phyloP scores from a whole-genome alignment of 768 basidiomycete species.

The Chalciporus piperatus region DNA sequence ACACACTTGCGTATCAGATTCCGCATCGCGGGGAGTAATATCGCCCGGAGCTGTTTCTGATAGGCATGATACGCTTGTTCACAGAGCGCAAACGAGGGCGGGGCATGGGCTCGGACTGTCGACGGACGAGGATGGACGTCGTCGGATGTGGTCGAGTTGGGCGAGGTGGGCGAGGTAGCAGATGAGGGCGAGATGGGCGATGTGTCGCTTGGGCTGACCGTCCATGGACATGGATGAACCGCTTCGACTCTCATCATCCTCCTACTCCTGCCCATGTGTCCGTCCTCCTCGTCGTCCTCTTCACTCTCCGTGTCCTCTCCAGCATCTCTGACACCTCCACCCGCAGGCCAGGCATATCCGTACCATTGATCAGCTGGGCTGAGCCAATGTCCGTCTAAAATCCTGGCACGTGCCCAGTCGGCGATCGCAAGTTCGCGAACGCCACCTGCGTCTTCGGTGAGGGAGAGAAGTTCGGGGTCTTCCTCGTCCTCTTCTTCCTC shows the following conservation, averaged over 20 bases:
- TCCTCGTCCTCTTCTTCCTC: constrained; percentile 42
- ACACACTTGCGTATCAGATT: constrained; percentile 67
- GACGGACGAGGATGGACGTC: constrained; percentile 47
- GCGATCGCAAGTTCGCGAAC: constrained; percentile 56
- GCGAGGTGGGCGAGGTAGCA: constrained; percentile 11
- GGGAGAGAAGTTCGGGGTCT: constrained; percentile 40
- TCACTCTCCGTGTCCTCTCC: constrained; percentile 29
- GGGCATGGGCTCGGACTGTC: constrained; percentile 49
- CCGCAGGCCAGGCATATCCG: constrained; percentile 39
- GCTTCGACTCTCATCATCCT: constrained; percentile 24
- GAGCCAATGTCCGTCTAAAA: constrained; percentile 75
- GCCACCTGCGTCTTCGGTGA: constrained; percentile 46
- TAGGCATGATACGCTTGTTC: constrained; percentile 60
- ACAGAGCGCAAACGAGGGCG: constrained; percentile 62
- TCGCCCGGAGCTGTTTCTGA: constrained; percentile 54
- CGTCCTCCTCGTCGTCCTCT: constrained; percentile 24
- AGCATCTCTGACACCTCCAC: constrained; percentile 29
- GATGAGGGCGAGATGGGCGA: constrained; percentile 26
- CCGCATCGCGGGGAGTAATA: constrained; percentile 63
- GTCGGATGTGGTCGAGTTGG: constrained; percentile 10
- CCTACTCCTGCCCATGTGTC: constrained; percentile 13
- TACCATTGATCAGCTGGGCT: constrained; percentile 74
- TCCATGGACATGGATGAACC: constrained; percentile 64
- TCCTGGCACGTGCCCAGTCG: constrained; percentile 69
- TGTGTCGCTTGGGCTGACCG: constrained; percentile 19